A percentile compares a stretch with the other conserved stretches of the same genome.
phyloP scores from a whole-genome alignment of 306 rosid species.

The Hippophae gyantsensis region DNA sequence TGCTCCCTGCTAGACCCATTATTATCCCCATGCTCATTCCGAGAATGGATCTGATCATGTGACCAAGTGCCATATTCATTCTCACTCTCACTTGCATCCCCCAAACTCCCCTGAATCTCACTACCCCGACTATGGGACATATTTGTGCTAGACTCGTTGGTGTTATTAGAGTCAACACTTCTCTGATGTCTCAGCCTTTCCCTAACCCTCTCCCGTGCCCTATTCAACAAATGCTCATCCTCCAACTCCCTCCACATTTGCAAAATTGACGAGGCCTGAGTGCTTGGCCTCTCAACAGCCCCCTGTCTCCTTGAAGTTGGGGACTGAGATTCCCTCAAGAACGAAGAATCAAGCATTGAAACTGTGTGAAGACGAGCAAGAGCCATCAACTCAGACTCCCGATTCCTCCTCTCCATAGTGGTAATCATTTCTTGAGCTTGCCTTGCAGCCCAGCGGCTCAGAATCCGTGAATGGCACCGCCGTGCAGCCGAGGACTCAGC shows the following conservation, averaged over 20 bases:
- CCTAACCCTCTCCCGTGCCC: conserved; percentile 89
- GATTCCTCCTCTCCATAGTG: conserved; percentile 92
- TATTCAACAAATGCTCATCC: conserved; percentile 80
- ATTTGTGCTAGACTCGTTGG: conserved; percentile 49
- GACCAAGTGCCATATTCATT: conserved; percentile 86
- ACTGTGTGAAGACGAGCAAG: conserved; percentile 93
- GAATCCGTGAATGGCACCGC: conserved; percentile 73
- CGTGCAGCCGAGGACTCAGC: conserved; percentile 89
- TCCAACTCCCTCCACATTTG: conserved; percentile 99
- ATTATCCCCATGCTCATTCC: conserved; percentile 39
- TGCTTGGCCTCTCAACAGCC: conserved; percentile 80
- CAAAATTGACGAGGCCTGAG: conserved; percentile 82
- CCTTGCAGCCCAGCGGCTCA: conserved; percentile 94
- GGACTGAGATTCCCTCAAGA: conserved; percentile 84
- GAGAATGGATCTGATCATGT: conserved; percentile 60
- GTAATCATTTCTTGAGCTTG: conserved; percentile 99
- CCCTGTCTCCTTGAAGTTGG: conserved; percentile 85
- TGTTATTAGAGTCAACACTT: conserved; percentile 55
- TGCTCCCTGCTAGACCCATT: conserved; percentile 88
- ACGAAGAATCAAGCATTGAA: conserved; percentile 91
- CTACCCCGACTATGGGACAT: conserved; percentile 71
- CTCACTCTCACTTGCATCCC: conserved; percentile 91
- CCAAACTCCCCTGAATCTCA: conserved; percentile 82
- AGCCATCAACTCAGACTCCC: conserved; percentile 93
- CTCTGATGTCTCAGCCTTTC: conserved; percentile 75